These are phyloP conservation scores for Solanum pennellii DNA, from an alignment of 257 asterid genomes.

Conservation along the genomic window DNA sequence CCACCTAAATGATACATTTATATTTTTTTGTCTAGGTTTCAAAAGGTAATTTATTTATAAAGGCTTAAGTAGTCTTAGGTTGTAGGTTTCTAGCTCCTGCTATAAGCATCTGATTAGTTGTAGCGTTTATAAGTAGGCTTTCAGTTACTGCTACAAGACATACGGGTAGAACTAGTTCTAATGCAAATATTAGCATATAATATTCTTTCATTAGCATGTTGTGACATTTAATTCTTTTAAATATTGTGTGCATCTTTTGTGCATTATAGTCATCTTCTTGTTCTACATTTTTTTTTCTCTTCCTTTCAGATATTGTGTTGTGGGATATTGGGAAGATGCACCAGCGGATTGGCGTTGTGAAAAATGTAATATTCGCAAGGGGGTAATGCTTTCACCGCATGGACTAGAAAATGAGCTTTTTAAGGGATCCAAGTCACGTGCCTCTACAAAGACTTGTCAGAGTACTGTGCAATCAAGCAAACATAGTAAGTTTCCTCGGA, in stretches of 20 bases:
- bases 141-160: too few relatives aligned
- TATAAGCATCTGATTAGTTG: neutral
- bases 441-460: neutral
- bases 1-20: too few relatives aligned
- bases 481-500: neutral
- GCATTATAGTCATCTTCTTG: neutral
- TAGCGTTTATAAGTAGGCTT: neutral
- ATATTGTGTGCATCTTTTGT: too few relatives aligned
- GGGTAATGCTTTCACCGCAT: constrained; percentile 2
- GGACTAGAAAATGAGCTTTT: neutral
- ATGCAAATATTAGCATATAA: neutral
- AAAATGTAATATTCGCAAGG: constrained; percentile 15
- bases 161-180: neutral
- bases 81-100: neutral
- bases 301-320: constrained; percentile 49
- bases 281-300: neutral
- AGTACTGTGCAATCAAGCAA: neutral
- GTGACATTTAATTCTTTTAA: neutral
- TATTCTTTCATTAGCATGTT: neutral
- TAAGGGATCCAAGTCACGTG: neutral
- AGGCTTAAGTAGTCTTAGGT: neutral
- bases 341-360: constrained; percentile 37
- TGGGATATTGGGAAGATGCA: neutral
- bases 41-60: too few relatives aligned
- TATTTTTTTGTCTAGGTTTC: too few relatives aligned